phyloP scores from a whole-genome alignment of 768 basidiomycete species.

The Kwoniella pini region DNA sequence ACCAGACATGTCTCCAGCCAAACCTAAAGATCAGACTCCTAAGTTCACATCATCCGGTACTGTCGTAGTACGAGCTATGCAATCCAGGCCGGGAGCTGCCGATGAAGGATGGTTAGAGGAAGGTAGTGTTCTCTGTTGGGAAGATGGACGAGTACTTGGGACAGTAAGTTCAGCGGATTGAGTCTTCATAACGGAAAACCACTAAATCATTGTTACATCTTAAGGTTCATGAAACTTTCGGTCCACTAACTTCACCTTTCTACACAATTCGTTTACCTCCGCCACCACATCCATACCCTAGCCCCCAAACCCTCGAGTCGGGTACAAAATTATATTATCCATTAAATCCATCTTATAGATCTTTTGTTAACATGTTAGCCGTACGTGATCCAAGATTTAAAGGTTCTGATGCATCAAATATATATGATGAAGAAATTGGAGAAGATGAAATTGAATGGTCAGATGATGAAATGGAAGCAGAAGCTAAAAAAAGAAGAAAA shows the following conservation, averaged over 20 bases:
- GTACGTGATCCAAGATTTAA: constrained; percentile 64
- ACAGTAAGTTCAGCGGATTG: constrained; percentile 63
- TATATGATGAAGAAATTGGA: constrained; percentile 89
- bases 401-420: constrained; percentile 92
- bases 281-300: constrained; percentile 57
- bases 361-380: constrained; percentile 77
- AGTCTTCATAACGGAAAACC: neutral
- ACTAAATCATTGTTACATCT: neutral
- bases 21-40: constrained; percentile 10
- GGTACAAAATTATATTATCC: constrained; percentile 73
- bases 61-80: constrained; percentile 48
- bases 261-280: constrained; percentile 83
- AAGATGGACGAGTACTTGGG: constrained; percentile 85
- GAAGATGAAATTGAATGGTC: constrained; percentile 92
- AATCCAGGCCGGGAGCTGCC: constrained; percentile 30
- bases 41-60: constrained; percentile 45
- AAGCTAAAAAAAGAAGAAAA: constrained; percentile 65
- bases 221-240: constrained; percentile 93
- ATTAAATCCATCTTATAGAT: constrained; percentile 65
- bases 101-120: constrained; percentile 65
- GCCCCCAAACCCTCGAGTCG: constrained; percentile 26
- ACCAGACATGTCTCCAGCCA: neutral
- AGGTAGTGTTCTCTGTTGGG: constrained; percentile 86
- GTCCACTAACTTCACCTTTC: constrained; percentile 83
- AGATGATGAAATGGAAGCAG: constrained; percentile 88